Conservation (phyloP, 2,329 filamentous ascomycete species). For the Fusarium abutilonis region DNA sequence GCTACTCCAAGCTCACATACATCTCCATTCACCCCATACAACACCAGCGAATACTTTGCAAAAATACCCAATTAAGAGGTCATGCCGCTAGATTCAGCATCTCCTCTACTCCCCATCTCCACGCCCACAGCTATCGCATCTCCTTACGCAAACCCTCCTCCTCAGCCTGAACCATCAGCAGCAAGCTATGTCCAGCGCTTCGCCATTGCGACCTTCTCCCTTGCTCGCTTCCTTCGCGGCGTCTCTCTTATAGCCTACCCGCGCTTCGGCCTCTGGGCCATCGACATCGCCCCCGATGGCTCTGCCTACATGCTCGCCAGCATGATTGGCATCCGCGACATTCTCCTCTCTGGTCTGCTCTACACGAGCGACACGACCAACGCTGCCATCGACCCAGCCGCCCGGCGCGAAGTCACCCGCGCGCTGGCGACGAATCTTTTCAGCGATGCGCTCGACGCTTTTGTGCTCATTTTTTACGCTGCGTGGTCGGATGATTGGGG, state of each 20-base stretch:
- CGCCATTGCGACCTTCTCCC: slow-evolving; percentile 41
- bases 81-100: slow-evolving; percentile 35
- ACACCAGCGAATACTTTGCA: background rate
- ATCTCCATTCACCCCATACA: background rate
- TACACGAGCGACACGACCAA: slow-evolving; percentile 40
- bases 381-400: slow-evolving; percentile 20
- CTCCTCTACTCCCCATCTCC: slow-evolving; percentile 44
- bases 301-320: slow-evolving; percentile 46
- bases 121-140: slow-evolving; percentile 37
- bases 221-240: slow-evolving; percentile 45
- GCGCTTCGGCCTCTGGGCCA: slow-evolving; percentile 45
- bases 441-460: slow-evolving; percentile 50
- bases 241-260: slow-evolving; percentile 45
- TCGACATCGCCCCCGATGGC: slow-evolving; percentile 45
- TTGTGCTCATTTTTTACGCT: slow-evolving; percentile 49
- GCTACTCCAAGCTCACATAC: background rate
- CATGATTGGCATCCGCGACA: slow-evolving; percentile 48
- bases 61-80: slow-evolving; percentile 6
- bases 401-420: slow-evolving; percentile 45
- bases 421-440: slow-evolving; percentile 47
- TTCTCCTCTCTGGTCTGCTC: slow-evolving; percentile 46
- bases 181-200: slow-evolving; percentile 36
- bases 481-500: slow-evolving; percentile 47
- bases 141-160: slow-evolving; percentile 7
- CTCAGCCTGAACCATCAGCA: slow-evolving; percentile 18